Evolutionary conservation across 208 protist genomes (phyloP), one percentile per base, ranked within the genome.

Genomic region (Trypanosoma conorhini): DNA sequence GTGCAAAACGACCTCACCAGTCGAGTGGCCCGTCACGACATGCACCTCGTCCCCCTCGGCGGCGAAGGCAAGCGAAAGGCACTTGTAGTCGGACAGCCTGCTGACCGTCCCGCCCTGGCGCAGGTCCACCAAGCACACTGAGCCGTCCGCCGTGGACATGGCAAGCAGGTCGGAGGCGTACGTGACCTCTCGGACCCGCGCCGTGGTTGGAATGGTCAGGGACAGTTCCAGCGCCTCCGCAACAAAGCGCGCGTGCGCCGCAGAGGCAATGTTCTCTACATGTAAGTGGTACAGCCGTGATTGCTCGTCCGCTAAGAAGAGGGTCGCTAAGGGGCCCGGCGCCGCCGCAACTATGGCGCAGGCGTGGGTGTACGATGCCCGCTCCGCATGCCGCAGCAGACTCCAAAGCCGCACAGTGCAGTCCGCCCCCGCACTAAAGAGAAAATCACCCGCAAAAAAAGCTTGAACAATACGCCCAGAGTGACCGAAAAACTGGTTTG

Each of bases 361-460:
- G 17, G 57, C 26, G 68, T 96, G 87, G 13, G 67, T 64, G 71
- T 93, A 90, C 3, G 73, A 82, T 13, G 85, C 77, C 38, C 88
- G 84, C 76, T 94, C 82, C 17, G 80, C 80, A 56, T 81, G 71
- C 13, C 76, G 68, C 48, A 70, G 28, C 19, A 92, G 65, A 56
- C 66, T 91, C 91, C 91, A 96, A 52, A 93, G 69, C 28, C 80
- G 83, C 33, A 96, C 54, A 15, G 64, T 74, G 28, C 66, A 62
- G 62, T 91, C 88, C 3, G 77, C 80, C 13, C 81, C 78, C 0
- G 80, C 72, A 19, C 82, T 85, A 57, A 85, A 86, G 46, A 85
- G 72, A 56, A 91, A 87, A 63, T 85, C 85, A 52, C 81, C 87
- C 28, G 86, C 77, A 70, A 91, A 84, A 77, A 70, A 82, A 31